A percentile compares a stretch with the other conserved stretches of the same genome.
phyloP scores from a whole-genome alignment of 2,329 filamentous ascomycete species.

The Xylaria polymorpha region DNA sequence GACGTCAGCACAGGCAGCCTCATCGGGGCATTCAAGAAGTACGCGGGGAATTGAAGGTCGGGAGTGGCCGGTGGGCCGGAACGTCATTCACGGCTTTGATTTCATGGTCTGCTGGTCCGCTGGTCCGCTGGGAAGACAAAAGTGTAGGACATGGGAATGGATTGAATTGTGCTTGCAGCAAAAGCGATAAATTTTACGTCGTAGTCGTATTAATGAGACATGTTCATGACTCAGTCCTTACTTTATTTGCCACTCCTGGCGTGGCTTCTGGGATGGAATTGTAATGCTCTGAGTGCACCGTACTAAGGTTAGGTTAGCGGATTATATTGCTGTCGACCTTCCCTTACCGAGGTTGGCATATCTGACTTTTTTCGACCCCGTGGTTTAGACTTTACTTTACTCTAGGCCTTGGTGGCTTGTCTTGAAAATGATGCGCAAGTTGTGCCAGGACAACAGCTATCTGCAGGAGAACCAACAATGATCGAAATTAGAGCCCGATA shows the following conservation, averaged over 20 bases:
- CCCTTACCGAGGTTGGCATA: no score
- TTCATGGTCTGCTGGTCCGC: background rate
- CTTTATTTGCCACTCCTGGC: background rate
- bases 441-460: no score
- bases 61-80: slow-evolving; percentile 18
- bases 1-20: slow-evolving; percentile 90
- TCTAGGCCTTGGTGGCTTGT: no score
- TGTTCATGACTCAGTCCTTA: background rate
- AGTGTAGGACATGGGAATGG: background rate
- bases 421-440: no score
- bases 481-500: no score
- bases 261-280: background rate
- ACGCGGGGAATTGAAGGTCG: slow-evolving; percentile 60
- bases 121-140: background rate
- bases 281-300: no score
- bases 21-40: slow-evolving; percentile 92
- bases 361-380: no score
- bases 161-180: background rate
- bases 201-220: background rate
- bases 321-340: no score
- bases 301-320: no score
- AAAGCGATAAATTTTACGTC: slow-evolving; percentile 2
- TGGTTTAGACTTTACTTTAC: no score
- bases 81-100: slow-evolving; percentile 38
- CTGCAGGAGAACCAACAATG: no score